Evolutionary conservation across 345 rosid species (phyloP).

Genomic region (Eucalyptus regnans): DNA sequence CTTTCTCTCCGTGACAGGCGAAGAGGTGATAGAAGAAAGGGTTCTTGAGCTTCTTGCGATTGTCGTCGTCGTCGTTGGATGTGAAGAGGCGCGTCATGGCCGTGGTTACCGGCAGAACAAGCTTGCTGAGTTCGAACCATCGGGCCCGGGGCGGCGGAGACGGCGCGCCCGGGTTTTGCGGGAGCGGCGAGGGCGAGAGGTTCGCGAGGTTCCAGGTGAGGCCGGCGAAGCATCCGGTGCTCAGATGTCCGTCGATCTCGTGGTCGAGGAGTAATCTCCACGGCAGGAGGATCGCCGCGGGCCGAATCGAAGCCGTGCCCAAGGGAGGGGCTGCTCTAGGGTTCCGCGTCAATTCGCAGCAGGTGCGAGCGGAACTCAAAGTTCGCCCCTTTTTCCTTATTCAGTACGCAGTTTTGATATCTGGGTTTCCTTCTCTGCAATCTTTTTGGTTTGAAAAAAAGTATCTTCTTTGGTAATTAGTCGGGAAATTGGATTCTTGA

Average conservation of each 20-base stretch:
- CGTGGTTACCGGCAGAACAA: neutral
- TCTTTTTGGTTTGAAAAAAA: neutral
- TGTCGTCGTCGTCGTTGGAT: neutral
- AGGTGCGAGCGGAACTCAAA: slow-evolving; percentile 5
- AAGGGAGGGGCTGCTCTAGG: slow-evolving; percentile 1
- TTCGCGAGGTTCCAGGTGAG: neutral
- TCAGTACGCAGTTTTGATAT: neutral
- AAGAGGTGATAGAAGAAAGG: neutral
- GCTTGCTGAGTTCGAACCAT: neutral
- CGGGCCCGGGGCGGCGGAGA: neutral
- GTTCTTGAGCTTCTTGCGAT: neutral
- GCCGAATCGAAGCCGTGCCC: slow-evolving; percentile 10
- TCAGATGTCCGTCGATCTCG: neutral
- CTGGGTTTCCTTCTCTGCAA: neutral
- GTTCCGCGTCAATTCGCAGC: slow-evolving; percentile 36
- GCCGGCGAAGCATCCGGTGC: neutral
- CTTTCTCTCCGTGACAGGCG: neutral
- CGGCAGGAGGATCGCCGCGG: slow-evolving; percentile 24
- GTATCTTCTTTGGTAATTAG: neutral
- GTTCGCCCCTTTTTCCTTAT: neutral
- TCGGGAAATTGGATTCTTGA: neutral
- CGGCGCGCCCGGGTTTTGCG: neutral
- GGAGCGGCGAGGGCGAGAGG: neutral
- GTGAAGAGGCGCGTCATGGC: neutral
- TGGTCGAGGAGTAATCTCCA: slow-evolving; percentile 11